Conservation (phyloP, 2,329 filamentous ascomycete species). For the Alternaria ethzedia region DNA sequence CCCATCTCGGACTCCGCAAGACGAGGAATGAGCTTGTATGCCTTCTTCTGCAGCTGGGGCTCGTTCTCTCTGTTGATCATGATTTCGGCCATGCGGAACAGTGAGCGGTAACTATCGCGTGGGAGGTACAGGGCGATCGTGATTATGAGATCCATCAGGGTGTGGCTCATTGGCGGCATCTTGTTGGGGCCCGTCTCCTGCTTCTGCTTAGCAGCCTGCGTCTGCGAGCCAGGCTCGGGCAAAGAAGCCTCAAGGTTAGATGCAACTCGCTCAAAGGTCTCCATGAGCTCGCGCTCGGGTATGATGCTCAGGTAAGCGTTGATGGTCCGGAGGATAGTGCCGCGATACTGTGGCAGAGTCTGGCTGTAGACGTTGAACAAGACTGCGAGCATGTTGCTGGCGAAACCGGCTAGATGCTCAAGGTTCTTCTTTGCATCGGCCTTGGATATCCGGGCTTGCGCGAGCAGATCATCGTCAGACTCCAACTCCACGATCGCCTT, state of each 20-base stretch:
- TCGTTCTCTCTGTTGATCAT: slow-evolving; percentile 84
- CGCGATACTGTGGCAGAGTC: slow-evolving; percentile 89
- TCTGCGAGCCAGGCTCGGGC: slow-evolving; percentile 60
- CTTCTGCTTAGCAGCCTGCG: slow-evolving; percentile 68
- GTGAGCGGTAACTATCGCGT: slow-evolving; percentile 78
- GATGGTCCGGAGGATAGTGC: slow-evolving; percentile 90
- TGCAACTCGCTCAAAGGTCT: slow-evolving; percentile 15
- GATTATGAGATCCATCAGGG: slow-evolving; percentile 94
- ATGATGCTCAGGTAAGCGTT: slow-evolving; percentile 93
- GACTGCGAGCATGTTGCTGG: slow-evolving; percentile 89
- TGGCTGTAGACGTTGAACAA: slow-evolving; percentile 99
- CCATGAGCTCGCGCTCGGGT: slow-evolving; percentile 57
- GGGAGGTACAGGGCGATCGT: slow-evolving; percentile 95
- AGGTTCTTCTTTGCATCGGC: slow-evolving; percentile 79
- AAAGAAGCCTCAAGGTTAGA: slow-evolving; percentile 24
- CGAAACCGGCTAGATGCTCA: slow-evolving; percentile 76
- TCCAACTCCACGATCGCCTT: slow-evolving; percentile 77
- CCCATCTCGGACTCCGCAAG: slow-evolving; percentile 82
- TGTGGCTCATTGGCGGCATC: slow-evolving; percentile 92
- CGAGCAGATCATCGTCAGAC: slow-evolving; percentile 71
- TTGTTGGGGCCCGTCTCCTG: slow-evolving; percentile 66
- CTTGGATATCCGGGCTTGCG: slow-evolving; percentile 80
- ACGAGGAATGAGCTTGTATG: slow-evolving; percentile 95
- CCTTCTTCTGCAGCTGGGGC: slow-evolving; percentile 96
- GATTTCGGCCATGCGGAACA: slow-evolving; percentile 86